Percentiles rank a stretch among this genome's conserved stretches.
Evolutionary conservation across 1,284 basidiomycete genomes (phyloP).

Genomic region (Gomphus sp.): DNA sequence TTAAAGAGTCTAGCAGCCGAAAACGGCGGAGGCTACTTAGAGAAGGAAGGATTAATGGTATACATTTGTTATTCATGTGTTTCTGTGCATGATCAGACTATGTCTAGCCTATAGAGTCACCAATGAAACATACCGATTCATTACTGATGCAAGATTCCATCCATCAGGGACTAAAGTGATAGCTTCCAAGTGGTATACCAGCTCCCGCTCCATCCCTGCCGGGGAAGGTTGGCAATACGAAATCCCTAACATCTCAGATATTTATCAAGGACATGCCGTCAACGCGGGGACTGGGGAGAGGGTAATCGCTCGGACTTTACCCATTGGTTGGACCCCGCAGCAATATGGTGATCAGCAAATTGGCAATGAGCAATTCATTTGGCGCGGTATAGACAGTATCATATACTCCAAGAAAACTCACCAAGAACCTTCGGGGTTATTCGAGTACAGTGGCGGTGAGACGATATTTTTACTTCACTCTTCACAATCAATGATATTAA

Average conservation of each 20-base stretch:
- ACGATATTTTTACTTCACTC: not conserved
- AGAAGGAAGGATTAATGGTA: conserved; percentile 52
- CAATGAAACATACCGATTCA: conserved; percentile 64
- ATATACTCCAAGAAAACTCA: conserved; percentile 57
- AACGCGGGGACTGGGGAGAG: conserved; percentile 41
- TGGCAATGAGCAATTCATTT: conserved; percentile 61
- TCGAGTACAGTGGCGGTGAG: conserved; percentile 55
- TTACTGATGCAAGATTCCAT: conserved; percentile 61
- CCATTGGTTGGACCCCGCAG: conserved; percentile 46
- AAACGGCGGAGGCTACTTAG: conserved; percentile 39
- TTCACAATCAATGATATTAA: not conserved
- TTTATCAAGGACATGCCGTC: conserved; percentile 20
- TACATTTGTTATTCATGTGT: conserved; percentile 12
- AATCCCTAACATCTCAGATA: conserved; percentile 3
- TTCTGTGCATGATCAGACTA: not conserved
- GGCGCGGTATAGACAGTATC: conserved; percentile 44
- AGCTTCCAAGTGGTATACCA: conserved; percentile 68
- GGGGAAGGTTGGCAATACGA: conserved; percentile 63
- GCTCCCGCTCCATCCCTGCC: conserved; percentile 49
- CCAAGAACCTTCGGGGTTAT: conserved; percentile 37
- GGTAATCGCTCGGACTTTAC: conserved; percentile 45
- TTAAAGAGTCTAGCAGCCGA: conserved; percentile 39
- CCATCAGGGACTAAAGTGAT: conserved; percentile 51
- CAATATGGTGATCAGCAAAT: conserved; percentile 60
- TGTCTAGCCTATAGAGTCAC: conserved; percentile 49